Evolutionary conservation across 192 early-diverging fungal genomes (phyloP).

Genomic region (Rhizoclosmatium sp.): DNA sequence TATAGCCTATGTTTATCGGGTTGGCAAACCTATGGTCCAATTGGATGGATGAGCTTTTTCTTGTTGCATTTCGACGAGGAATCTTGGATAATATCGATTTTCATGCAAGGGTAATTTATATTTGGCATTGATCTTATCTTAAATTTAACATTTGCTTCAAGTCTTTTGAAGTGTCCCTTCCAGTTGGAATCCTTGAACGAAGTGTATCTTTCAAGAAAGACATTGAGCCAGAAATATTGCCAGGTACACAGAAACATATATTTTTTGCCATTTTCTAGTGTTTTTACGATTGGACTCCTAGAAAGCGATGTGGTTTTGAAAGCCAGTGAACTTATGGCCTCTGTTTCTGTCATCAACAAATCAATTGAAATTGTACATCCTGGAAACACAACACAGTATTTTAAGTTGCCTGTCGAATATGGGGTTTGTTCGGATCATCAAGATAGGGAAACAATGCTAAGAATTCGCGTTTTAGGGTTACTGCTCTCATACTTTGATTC

Average conservation of each 20-base stretch:
- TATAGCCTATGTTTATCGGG: constrained; percentile 61
- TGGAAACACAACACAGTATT: constrained; percentile 66
- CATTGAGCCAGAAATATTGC: constrained; percentile 61
- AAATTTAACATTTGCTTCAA: constrained; percentile 12
- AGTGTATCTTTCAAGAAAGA: constrained; percentile 50
- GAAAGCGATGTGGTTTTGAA: constrained; percentile 54
- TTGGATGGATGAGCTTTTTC: constrained; percentile 64
- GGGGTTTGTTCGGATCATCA: constrained; percentile 31
- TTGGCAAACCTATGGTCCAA: constrained; percentile 60
- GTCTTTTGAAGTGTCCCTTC: constrained; percentile 53
- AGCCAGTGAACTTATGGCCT: constrained; percentile 57
- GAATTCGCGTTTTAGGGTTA: constrained; percentile 51
- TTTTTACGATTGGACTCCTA: constrained; percentile 20
- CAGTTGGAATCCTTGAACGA: constrained; percentile 31
- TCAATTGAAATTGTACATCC: constrained; percentile 65
- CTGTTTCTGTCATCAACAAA: constrained; percentile 54
- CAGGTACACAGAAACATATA: constrained; percentile 39
- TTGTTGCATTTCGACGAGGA: constrained; percentile 60
- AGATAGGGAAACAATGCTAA: no score
- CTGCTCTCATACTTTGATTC: constrained; percentile 59
- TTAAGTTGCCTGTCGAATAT: constrained; percentile 62
- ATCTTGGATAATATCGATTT: constrained; percentile 56
- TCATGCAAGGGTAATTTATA: constrained; percentile 40
- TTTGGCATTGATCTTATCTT: background rate
- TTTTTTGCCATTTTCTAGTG: background rate